These are phyloP conservation scores for Chaetomium tenue DNA, from an alignment of 495 filamentous ascomycete species.

Conservation along the genomic window DNA sequence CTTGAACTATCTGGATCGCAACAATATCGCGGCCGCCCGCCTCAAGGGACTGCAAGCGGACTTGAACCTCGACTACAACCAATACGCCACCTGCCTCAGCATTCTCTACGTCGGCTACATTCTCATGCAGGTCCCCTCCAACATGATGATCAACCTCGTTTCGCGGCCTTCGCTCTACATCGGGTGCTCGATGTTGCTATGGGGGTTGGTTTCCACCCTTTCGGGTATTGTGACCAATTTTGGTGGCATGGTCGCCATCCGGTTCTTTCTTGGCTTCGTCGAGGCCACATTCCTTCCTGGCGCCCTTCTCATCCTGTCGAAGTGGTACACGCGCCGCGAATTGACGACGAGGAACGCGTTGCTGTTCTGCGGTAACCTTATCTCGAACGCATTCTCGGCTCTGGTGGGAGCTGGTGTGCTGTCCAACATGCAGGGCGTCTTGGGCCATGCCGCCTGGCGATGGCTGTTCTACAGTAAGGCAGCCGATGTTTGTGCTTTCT, in stretches of 20 bases:
- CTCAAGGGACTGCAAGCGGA: slow-evolving; percentile 49
- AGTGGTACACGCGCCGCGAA: slow-evolving; percentile 58
- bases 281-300: slow-evolving; percentile 49
- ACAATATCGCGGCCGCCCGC: slow-evolving; percentile 51
- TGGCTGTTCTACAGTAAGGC: slow-evolving; percentile 63
- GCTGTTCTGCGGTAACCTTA: slow-evolving; percentile 59
- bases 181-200: slow-evolving; percentile 59
- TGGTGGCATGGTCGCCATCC: slow-evolving; percentile 58
- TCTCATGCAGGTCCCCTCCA: slow-evolving; percentile 50
- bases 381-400: slow-evolving; percentile 61
- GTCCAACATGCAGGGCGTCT: slow-evolving; percentile 49
- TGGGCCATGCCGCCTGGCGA: slow-evolving; percentile 51
- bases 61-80: slow-evolving; percentile 38
- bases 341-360: slow-evolving; percentile 55
- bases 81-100: slow-evolving; percentile 44
- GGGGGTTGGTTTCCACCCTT: slow-evolving; percentile 66
- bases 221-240: slow-evolving; percentile 60
- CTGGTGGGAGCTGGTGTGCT: slow-evolving; percentile 58
- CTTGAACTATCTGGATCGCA: slow-evolving; percentile 74
- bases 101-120: slow-evolving; percentile 55
- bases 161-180: slow-evolving; percentile 45
- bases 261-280: slow-evolving; percentile 68
- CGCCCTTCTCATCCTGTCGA: slow-evolving; percentile 50
- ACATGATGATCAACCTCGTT: slow-evolving; percentile 44
- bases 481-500: background rate